Conservation (phyloP, 176 grass and related monocot genomes). For the Cenchrus purpureus region DNA sequence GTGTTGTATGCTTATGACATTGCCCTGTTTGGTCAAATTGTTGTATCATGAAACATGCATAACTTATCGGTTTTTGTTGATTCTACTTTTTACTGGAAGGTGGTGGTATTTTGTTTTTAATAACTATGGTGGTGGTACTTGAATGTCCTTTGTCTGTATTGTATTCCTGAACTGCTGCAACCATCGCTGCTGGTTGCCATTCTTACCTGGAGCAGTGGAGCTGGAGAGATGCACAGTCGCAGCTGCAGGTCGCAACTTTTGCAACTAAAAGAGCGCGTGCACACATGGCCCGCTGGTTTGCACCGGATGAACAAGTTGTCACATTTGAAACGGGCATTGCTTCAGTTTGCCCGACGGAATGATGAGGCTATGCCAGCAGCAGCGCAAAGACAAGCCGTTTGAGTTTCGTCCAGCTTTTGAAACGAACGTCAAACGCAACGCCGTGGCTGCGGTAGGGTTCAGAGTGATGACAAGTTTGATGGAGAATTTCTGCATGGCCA, state of each 20-base stretch:
- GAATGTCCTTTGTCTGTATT: neutral
- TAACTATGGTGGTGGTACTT: too few species aligned
- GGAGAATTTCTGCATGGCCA: neutral
- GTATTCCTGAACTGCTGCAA: neutral
- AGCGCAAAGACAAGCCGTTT: conserved; percentile 31
- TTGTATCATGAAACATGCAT: neutral
- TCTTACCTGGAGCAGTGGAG: neutral
- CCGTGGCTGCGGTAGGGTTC: neutral
- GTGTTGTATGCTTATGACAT: conserved; percentile 1
- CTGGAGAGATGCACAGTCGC: too few species aligned
- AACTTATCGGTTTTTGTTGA: neutral
- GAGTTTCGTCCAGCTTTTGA: neutral
- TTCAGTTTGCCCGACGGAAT: neutral
- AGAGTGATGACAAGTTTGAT: neutral
- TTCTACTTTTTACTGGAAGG: neutral
- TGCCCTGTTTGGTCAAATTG: neutral
- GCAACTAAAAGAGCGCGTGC: neutral
- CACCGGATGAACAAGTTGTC: neutral
- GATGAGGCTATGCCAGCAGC: conserved; percentile 18
- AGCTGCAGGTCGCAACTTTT: neutral
- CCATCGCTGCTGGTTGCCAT: neutral
- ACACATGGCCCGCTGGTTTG: neutral
- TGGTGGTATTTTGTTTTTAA: too few species aligned
- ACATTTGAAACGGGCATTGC: neutral
- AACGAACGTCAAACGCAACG: conserved; percentile 43